phyloP scores from a whole-genome alignment of 2,329 filamentous ascomycete genomes.

The Magnaporthiopsis poae region DNA sequence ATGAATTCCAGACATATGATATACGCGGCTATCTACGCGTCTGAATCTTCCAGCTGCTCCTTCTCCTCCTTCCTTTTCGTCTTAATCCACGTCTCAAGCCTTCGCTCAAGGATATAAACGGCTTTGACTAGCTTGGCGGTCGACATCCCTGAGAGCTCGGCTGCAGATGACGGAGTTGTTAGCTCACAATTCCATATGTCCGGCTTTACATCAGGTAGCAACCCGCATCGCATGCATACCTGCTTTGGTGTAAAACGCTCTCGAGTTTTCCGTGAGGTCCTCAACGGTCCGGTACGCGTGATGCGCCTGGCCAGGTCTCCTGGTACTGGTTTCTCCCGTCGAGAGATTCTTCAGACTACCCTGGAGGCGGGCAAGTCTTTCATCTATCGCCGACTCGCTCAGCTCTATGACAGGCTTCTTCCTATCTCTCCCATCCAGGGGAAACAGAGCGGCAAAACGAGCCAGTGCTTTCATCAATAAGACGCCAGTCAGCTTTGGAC shows the following conservation, averaged over 20 bases:
- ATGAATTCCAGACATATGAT: background rate
- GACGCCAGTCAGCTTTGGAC: background rate
- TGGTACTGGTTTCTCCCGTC: background rate
- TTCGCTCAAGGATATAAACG: constrained; percentile 27
- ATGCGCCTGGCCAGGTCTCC: constrained; percentile 15
- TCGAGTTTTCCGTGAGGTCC: constrained; percentile 32
- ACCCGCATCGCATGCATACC: constrained; percentile 18
- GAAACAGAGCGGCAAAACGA: constrained; percentile 19
- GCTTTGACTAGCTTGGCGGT: constrained; percentile 25
- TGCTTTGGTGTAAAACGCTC: constrained; percentile 31
- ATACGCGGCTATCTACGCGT: background rate
- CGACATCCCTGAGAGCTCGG: constrained; percentile 25
- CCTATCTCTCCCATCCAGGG: constrained; percentile 16
- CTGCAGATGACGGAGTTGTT: constrained; percentile 4
- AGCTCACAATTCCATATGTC: background rate
- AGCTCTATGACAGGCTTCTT: background rate
- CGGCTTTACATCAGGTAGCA: background rate
- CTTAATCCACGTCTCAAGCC: constrained; percentile 24
- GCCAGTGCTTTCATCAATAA: background rate
- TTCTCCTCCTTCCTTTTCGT: background rate
- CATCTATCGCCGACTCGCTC: constrained; percentile 13
- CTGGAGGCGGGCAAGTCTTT: constrained; percentile 15
- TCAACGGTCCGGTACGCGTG: constrained; percentile 26
- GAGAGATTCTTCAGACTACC: constrained; percentile 13
- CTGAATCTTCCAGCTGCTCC: background rate